Evolutionary conservation across 805 yeast genomes (phyloP).

Genomic region (Zygosaccharomyces bailii): DNA sequence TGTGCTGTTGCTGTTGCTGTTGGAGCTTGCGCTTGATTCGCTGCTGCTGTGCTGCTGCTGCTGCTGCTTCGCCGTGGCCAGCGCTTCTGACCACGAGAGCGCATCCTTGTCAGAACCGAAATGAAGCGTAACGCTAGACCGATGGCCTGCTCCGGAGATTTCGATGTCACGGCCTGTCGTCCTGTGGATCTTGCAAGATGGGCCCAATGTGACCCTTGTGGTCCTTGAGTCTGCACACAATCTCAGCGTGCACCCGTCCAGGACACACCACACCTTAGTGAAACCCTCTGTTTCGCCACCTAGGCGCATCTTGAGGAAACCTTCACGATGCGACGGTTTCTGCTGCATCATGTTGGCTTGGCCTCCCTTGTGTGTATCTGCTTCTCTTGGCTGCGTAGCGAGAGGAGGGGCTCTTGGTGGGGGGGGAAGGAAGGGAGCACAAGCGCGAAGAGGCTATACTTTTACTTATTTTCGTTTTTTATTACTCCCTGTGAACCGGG

Average conservation of each 20-base stretch:
- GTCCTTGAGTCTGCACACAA: not conserved
- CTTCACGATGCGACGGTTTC: not conserved
- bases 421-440: not conserved
- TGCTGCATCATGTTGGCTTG: not conserved
- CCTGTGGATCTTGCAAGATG: not conserved
- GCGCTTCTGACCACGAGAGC: constrained; percentile 33
- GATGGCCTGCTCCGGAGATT: not conserved
- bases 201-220: not conserved
- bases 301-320: not conserved
- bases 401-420: too few relatives aligned
- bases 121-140: not conserved
- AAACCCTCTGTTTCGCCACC: not conserved
- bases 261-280: not conserved
- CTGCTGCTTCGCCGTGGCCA: not conserved
- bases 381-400: not conserved
- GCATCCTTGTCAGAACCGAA: not conserved
- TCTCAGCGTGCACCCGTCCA: not conserved
- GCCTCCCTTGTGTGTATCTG: not conserved
- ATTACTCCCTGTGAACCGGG: not conserved
- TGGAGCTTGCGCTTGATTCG: too few relatives aligned
- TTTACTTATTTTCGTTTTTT: not conserved
- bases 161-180: not conserved
- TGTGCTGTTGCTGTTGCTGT: constrained; percentile 3
- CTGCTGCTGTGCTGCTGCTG: too few relatives aligned
- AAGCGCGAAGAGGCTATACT: not conserved